A percentile compares a stretch with the other conserved stretches of the same genome.
Conservation (phyloP, 331 rosid species). For the Erythrophleum ivorense region DNA sequence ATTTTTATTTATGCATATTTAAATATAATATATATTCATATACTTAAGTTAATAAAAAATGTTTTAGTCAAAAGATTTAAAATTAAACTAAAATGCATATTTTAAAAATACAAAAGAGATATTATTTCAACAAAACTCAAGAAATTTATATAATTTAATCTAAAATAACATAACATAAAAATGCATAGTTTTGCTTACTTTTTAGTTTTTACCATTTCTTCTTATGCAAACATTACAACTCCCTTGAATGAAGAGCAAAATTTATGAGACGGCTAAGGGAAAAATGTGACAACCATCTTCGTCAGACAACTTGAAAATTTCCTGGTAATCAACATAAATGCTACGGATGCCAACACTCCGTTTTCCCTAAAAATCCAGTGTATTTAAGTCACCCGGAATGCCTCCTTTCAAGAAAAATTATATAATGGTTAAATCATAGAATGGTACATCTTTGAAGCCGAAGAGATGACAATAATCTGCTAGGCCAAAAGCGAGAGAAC, state of each 20-base stretch:
- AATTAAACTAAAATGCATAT: too few relatives aligned
- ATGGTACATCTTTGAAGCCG: conserved; percentile 47
- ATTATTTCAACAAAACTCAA: too few relatives aligned
- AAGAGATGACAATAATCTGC: background rate
- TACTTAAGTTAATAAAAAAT: too few relatives aligned
- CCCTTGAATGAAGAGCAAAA: background rate
- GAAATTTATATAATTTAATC: too few relatives aligned
- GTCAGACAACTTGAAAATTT: conserved; percentile 37
- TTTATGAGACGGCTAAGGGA: background rate
- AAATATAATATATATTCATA: too few relatives aligned
- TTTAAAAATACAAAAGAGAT: too few relatives aligned
- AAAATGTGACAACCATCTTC: conserved; percentile 17
- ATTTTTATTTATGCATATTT: too few relatives aligned
- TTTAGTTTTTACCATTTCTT: background rate
- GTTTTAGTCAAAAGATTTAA: too few relatives aligned
- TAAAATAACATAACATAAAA: too few relatives aligned
- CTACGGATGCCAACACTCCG: conserved; percentile 22
- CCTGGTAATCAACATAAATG: background rate
- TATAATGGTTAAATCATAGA: conserved; percentile 37
- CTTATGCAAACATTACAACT: background rate
- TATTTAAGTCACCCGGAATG: conserved; percentile 17
- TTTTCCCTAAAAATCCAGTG: background rate
- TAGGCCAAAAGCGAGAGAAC: conserved; percentile 6
- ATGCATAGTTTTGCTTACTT: too few relatives aligned
- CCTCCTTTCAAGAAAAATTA: conserved; percentile 22